A percentile compares a stretch with the other conserved stretches of the same genome.
Evolutionary conservation across 1,284 basidiomycete genomes (phyloP).

Genomic region (Fomes fomentarius): DNA sequence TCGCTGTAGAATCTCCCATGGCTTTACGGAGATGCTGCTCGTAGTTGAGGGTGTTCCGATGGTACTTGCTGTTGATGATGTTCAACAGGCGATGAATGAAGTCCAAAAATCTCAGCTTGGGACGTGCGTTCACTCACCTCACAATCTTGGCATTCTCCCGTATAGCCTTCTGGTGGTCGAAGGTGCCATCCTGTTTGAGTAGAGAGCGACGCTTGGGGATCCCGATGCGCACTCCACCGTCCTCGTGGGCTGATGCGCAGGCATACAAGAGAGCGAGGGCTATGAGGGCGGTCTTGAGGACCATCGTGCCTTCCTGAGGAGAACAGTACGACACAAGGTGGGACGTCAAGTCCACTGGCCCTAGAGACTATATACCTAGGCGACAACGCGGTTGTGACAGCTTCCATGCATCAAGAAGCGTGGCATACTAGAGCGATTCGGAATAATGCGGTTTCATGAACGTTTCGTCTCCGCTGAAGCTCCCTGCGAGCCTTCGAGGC

Average conservation of each 20-base stretch:
- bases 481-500: too few relatives aligned
- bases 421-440: too few relatives aligned
- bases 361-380: too few relatives aligned
- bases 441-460: too few relatives aligned
- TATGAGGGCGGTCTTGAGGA: too few relatives aligned
- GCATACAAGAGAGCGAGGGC: slow-evolving; percentile 19
- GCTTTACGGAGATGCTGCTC: slow-evolving; percentile 17
- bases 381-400: too few relatives aligned
- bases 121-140: slow-evolving; percentile 14
- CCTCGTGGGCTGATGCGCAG: slow-evolving; percentile 4
- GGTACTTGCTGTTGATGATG: slow-evolving; percentile 20
- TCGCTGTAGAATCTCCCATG: background rate
- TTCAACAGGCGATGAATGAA: too few relatives aligned
- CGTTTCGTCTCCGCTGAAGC: too few relatives aligned
- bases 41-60: slow-evolving; percentile 23
- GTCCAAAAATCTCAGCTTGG: too few relatives aligned
- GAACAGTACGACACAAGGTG: too few relatives aligned
- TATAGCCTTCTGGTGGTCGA: slow-evolving; percentile 19
- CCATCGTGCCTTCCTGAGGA: too few relatives aligned
- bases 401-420: background rate
- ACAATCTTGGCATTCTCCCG: slow-evolving; percentile 10
- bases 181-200: slow-evolving; percentile 23
- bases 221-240: slow-evolving; percentile 14
- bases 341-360: too few relatives aligned
- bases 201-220: slow-evolving; percentile 19